These are phyloP conservation scores for Neurospora africana DNA, from an alignment of 495 filamentous ascomycete genomes.

Conservation along the genomic window DNA sequence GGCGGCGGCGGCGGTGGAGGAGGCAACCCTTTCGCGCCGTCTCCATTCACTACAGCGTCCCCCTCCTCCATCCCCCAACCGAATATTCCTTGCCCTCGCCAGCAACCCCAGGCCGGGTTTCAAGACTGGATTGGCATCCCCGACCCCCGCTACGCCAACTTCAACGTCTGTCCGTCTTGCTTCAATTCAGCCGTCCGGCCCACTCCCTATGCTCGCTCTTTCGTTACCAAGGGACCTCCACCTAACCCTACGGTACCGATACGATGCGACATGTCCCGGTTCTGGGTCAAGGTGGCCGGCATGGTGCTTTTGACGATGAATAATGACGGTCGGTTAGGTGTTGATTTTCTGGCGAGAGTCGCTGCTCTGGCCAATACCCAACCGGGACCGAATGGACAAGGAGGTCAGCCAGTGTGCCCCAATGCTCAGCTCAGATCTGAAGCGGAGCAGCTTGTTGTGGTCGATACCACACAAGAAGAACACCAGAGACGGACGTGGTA, in stretches of 20 bases:
- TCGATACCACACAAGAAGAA: background rate
- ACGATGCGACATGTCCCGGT: slow-evolving; percentile 8
- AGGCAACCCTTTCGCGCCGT: background rate
- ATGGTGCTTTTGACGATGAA: slow-evolving; percentile 9
- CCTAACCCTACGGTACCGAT: background rate
- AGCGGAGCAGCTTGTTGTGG: background rate
- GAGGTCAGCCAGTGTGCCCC: background rate
- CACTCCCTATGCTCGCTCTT: slow-evolving; percentile 3
- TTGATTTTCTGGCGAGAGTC: slow-evolving; percentile 1
- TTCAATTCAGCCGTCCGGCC: slow-evolving; percentile 2
- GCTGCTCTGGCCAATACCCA: background rate
- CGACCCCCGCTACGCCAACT: background rate
- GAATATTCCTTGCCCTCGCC: slow-evolving; percentile 2
- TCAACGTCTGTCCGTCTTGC: slow-evolving; percentile 7
- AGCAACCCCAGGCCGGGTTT: slow-evolving; percentile 3
- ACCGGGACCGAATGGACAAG: background rate
- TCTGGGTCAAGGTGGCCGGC: slow-evolving; percentile 5
- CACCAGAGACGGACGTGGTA: slow-evolving; percentile 1
- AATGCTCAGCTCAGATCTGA: background rate
- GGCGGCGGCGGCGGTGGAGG: background rate
- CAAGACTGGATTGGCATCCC: slow-evolving; percentile 5
- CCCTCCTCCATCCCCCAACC: background rate
- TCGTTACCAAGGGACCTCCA: slow-evolving; percentile 4
- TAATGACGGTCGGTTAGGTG: background rate
- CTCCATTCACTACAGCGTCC: background rate